A percentile compares a stretch with the other conserved stretches of the same genome.
These are phyloP conservation scores for Tricholomella constricta DNA, from an alignment of 768 basidiomycete genomes.

Conservation along the genomic window DNA sequence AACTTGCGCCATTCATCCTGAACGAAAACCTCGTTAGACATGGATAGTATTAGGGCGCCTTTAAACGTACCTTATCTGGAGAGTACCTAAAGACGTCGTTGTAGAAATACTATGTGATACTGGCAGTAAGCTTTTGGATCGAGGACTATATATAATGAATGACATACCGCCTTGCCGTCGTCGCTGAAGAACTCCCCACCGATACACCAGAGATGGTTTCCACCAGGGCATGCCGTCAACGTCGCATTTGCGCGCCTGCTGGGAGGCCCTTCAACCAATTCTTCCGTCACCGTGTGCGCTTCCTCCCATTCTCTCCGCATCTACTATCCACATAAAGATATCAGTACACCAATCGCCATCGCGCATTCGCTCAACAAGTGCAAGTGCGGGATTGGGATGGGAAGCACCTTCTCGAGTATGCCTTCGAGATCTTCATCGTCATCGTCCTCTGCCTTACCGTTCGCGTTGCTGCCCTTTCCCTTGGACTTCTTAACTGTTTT, in stretches of 20 bases:
- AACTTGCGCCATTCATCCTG: conserved; percentile 91
- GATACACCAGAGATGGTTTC: conserved; percentile 81
- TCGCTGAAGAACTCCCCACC: conserved; percentile 89
- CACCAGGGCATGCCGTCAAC: conserved; percentile 75
- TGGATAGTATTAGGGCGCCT: not conserved
- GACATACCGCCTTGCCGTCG: conserved; percentile 72
- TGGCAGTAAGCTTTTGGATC: not conserved
- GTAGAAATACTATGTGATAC: conserved; percentile 69
- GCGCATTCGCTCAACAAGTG: not conserved
- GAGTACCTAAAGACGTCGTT: conserved; percentile 87
- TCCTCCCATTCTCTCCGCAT: conserved; percentile 84
- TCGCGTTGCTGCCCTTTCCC: conserved; percentile 31
- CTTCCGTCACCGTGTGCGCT: conserved; percentile 82
- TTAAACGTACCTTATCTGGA: conserved; percentile 64
- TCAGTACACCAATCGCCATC: not conserved
- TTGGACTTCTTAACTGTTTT: conserved; percentile 49
- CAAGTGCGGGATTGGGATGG: not conserved
- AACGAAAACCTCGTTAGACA: not conserved
- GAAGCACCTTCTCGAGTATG: conserved; percentile 74
- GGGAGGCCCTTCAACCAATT: conserved; percentile 80
- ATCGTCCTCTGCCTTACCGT: conserved; percentile 56
- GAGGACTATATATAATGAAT: not conserved
- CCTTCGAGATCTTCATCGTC: conserved; percentile 83
- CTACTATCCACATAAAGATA: conserved; percentile 45
- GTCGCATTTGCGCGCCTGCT: conserved; percentile 84